Evolutionary conservation across 2,329 filamentous ascomycete genomes (phyloP), one percentile per base, ranked within the genome.

Genomic region (Zymoseptoria pseudotritici): DNA sequence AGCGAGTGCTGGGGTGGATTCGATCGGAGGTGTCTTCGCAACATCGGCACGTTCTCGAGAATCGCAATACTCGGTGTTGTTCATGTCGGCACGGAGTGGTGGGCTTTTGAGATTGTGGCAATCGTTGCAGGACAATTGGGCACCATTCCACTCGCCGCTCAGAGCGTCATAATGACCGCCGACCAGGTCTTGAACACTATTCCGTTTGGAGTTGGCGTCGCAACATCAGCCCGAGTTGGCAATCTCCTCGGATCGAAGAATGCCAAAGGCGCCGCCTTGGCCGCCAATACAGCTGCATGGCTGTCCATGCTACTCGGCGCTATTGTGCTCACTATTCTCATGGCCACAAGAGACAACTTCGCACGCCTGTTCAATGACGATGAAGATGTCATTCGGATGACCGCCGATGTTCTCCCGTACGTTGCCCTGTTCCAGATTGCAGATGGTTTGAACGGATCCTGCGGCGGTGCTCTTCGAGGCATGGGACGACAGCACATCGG

Each of bases 81-180:
- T 3, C 91, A 95, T 64, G 89, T 96, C 4, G 91, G 70, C 9
- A 94, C 90, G 0, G 91, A 96, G 74, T 96, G 90, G 91, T 95
- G 91, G 91, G 91, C 91, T 0, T 96, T 96, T 67, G 91, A 95
- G 74, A 93, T 95, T 65, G 90, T 95, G 1, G 90, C 90, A 1
- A 82, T 95, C 0, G 89, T 88, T 1, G 90, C 91, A 4, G 91
- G 91, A 1, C 83, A 86, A 42, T 82, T 96, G 0, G 91, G 91
- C 3, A 92, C 89, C 0, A 76, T 91, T 36, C 82, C 90, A 0
- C 80, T 96, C 0, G 91, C 91, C 0, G 89, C 91, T 0, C 91
- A 96, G 73, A 89, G 85, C 54, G 89, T 95, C 21, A 91, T 96
- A 71, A 95, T 95, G 90, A 95, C 90, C 0, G 85, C 88, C 0